These are phyloP conservation scores for Ceratobasidium sp. DNA, from an alignment of 1,284 basidiomycete species.

Conservation along the genomic window DNA sequence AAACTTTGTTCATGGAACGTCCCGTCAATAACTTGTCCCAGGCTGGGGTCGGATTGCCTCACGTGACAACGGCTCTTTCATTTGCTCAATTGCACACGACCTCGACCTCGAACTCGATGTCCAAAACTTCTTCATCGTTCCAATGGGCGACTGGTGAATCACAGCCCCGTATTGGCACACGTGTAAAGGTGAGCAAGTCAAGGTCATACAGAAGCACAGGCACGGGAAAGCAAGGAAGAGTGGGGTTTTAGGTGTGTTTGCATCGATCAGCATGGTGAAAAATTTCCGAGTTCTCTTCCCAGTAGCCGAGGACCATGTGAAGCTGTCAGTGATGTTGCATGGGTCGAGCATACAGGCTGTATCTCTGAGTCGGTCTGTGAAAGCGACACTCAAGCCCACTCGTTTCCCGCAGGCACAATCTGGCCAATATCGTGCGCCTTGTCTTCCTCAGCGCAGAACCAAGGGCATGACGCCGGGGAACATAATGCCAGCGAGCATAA, in stretches of 20 bases:
- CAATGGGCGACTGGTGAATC: too few relatives aligned
- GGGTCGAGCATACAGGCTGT: neutral
- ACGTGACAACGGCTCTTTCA: too few relatives aligned
- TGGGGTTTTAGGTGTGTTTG: neutral
- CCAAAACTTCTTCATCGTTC: too few relatives aligned
- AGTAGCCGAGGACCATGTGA: conserved; percentile 14
- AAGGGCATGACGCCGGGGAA: neutral
- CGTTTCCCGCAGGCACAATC: conserved; percentile 15
- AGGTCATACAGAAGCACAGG: too few relatives aligned
- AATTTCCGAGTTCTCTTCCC: neutral
- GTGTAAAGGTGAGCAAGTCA: too few relatives aligned
- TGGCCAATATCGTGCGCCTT: neutral
- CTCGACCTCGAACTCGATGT: too few relatives aligned
- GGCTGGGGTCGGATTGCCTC: too few relatives aligned
- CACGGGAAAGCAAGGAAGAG: too few relatives aligned
- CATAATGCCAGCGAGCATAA: neutral
- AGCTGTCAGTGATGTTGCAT: neutral
- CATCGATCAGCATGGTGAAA: neutral
- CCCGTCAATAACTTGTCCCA: too few relatives aligned
- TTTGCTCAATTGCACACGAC: too few relatives aligned
- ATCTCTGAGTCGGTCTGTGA: neutral
- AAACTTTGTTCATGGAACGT: too few relatives aligned
- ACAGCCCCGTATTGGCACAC: too few relatives aligned
- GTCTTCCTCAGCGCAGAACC: neutral
- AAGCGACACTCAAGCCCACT: neutral